Percentiles rank a stretch among this genome's conserved stretches.
Evolutionary conservation across 2,329 filamentous ascomycete genomes (phyloP).

Genomic region (Curvularia lunata): DNA sequence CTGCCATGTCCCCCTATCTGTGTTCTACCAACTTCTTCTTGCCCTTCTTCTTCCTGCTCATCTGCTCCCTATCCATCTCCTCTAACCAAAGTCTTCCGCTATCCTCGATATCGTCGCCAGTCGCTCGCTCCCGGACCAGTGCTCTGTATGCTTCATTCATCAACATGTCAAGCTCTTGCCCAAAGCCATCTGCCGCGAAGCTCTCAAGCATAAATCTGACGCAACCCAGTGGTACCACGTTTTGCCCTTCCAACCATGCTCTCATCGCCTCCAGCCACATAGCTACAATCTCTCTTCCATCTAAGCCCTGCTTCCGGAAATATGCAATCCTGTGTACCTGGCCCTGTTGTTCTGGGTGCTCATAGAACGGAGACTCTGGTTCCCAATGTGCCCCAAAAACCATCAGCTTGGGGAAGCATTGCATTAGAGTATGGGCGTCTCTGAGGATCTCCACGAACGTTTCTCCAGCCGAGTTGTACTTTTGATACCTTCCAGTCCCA

Average conservation of each 20-base stretch:
- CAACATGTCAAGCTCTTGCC: neutral
- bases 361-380: neutral
- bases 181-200: conserved; percentile 4
- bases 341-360: neutral
- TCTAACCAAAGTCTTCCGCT: conserved; percentile 18
- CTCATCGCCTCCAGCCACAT: conserved; percentile 21
- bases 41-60: conserved; percentile 16
- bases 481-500: conserved; percentile 1
- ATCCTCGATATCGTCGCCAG: conserved; percentile 10
- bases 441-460: conserved; percentile 16
- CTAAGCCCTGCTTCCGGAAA: neutral
- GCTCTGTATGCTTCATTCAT: conserved; percentile 8
- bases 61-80: conserved; percentile 18
- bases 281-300: conserved; percentile 2
- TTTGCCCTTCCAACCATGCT: conserved; percentile 6
- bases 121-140: conserved; percentile 6
- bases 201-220: conserved; percentile 3
- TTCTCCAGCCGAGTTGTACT: conserved; percentile 3
- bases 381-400: conserved; percentile 18
- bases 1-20: neutral
- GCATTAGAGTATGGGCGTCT: conserved; percentile 19
- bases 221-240: conserved; percentile 17
- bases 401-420: conserved; percentile 22
- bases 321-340: neutral
- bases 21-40: neutral